Conservation (phyloP, 2,329 filamentous ascomycete genomes). For the Helotiales sp. region DNA sequence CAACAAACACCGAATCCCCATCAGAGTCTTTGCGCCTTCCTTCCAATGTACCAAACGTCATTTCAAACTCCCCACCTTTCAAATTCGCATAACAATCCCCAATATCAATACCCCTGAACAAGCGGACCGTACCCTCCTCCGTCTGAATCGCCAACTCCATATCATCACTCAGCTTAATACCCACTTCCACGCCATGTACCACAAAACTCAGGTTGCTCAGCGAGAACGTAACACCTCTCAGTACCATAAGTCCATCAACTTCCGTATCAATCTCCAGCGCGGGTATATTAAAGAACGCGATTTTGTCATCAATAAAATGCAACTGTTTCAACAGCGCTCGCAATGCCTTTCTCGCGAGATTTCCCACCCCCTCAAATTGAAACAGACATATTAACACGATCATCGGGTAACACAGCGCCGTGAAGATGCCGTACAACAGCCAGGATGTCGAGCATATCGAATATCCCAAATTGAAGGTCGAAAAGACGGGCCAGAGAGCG, state of each 20-base stretch:
- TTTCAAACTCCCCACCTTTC: slow-evolving; percentile 57
- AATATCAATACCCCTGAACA: slow-evolving; percentile 57
- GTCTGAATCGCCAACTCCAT: slow-evolving; percentile 57
- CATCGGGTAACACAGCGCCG: slow-evolving; percentile 48
- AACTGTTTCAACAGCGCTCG: slow-evolving; percentile 45
- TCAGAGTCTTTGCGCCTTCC: slow-evolving; percentile 45
- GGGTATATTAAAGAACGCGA: slow-evolving; percentile 49
- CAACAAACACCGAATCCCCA: slow-evolving; percentile 49
- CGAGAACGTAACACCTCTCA: slow-evolving; percentile 57
- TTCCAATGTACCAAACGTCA: slow-evolving; percentile 51
- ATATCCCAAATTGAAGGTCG: slow-evolving; percentile 53
- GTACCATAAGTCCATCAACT: slow-evolving; percentile 56
- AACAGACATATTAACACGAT: slow-evolving; percentile 51
- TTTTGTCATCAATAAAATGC: slow-evolving; percentile 56
- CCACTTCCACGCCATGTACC: slow-evolving; percentile 58
- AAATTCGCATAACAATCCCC: slow-evolving; percentile 59
- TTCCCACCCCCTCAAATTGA: slow-evolving; percentile 46
- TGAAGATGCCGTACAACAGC: slow-evolving; percentile 54
- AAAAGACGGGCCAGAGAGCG: slow-evolving; percentile 53
- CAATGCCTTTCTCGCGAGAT: slow-evolving; percentile 43
- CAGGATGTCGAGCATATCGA: slow-evolving; percentile 56
- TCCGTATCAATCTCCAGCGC: slow-evolving; percentile 60
- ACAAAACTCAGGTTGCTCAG: slow-evolving; percentile 54
- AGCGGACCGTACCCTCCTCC: slow-evolving; percentile 52
- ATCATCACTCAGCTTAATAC: slow-evolving; percentile 56